phyloP scores from a whole-genome alignment of 441 rosid genomes.

The Hypseocharis bilobata region DNA sequence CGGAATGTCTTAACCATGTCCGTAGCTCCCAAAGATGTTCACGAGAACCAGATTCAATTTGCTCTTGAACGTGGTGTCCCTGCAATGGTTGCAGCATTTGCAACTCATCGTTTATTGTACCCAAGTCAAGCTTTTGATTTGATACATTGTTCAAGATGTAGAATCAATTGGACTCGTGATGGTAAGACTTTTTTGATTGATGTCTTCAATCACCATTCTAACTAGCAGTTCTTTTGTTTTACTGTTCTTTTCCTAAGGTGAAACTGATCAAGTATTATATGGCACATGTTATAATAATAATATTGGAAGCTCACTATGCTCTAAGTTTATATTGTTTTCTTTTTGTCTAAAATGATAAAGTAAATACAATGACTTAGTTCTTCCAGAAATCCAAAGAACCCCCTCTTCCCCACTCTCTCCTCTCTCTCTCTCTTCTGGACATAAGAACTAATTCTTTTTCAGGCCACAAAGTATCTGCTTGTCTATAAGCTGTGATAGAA shows the following conservation, averaged over 20 bases:
- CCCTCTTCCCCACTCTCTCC: too few species aligned
- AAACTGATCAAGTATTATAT: too few species aligned
- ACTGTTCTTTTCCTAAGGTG: neutral
- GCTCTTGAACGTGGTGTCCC: slow-evolving; percentile 99
- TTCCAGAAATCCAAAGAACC: too few species aligned
- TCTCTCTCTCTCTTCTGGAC: neutral
- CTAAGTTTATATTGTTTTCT: too few species aligned
- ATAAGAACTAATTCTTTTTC: neutral
- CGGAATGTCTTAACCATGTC: slow-evolving; percentile 73
- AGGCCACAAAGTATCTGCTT: neutral
- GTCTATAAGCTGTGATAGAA: neutral
- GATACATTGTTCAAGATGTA: slow-evolving; percentile 94
- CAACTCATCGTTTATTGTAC: slow-evolving; percentile 59
- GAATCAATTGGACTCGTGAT: slow-evolving; percentile 97
- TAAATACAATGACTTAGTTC: too few species aligned
- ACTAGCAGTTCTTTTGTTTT: neutral
- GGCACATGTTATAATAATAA: too few species aligned
- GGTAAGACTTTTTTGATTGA: slow-evolving; percentile 39
- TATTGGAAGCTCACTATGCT: too few species aligned
- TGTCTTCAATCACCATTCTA: neutral
- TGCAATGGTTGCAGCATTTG: slow-evolving; percentile 92
- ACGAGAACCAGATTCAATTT: slow-evolving; percentile 95
- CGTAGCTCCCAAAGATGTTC: slow-evolving; percentile 94
- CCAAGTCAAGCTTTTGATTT: slow-evolving; percentile 97
- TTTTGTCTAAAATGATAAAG: too few species aligned